Conservation (phyloP, 306 rosid species). For the Luffa acutangula region DNA sequence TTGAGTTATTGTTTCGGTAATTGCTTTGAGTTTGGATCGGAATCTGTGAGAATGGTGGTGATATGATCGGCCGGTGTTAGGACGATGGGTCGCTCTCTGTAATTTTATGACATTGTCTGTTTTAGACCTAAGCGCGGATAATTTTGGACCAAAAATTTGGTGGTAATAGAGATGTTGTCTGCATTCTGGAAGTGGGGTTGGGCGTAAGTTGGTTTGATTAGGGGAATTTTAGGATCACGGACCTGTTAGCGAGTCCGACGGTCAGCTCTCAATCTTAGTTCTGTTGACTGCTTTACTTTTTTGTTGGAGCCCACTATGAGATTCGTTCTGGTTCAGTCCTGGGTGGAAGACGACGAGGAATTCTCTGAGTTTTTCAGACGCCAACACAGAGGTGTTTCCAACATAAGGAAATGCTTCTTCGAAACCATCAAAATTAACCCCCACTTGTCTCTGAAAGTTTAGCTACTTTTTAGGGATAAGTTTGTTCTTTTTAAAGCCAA, state of each 20-base stretch:
- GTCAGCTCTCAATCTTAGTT: constrained; percentile 1
- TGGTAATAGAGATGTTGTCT: neutral
- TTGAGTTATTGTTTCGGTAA: neutral
- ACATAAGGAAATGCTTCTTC: neutral
- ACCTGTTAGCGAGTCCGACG: neutral
- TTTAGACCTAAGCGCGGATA: neutral
- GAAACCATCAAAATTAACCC: neutral
- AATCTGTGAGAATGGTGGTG: neutral
- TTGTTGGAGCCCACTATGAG: constrained; percentile 9
- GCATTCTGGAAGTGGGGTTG: neutral
- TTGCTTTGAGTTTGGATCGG: constrained; percentile 1
- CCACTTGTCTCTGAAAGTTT: neutral
- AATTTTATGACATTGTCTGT: neutral
- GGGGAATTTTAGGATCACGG: neutral
- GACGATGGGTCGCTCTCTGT: neutral
- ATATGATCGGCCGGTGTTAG: neutral
- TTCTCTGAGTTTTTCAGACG: constrained; percentile 2
- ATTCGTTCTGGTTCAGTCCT: constrained; percentile 1
- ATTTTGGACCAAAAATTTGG: neutral
- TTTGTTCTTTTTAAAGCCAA: neutral
- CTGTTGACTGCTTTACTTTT: constrained; percentile 3
- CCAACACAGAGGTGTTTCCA: neutral
- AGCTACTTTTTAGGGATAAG: neutral
- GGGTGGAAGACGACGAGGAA: constrained; percentile 7
- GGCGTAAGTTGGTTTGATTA: neutral